Evolutionary conservation across 129 eudicot species (phyloP).

Genomic region (Solidago caesia): DNA sequence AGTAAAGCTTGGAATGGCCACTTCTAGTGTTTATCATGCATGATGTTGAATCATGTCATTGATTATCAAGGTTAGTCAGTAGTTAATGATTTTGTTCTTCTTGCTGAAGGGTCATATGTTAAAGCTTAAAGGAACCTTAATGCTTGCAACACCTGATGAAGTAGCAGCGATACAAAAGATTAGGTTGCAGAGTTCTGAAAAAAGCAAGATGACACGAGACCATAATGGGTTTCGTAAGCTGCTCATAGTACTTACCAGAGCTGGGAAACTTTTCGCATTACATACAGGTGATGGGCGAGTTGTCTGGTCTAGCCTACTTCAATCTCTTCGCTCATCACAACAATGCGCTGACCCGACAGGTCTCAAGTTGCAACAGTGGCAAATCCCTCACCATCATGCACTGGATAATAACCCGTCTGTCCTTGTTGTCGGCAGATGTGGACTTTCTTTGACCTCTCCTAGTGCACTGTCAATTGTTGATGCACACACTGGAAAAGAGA

Average conservation of each 20-base stretch:
- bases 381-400: conserved; percentile 95
- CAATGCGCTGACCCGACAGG: conserved; percentile 60
- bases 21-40: too few species aligned
- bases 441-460: conserved; percentile 49
- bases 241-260: conserved; percentile 81
- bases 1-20: too few species aligned
- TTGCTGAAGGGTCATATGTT: conserved; percentile 79
- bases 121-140: conserved; percentile 94
- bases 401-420: conserved; percentile 88
- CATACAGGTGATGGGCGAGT: conserved; percentile 97
- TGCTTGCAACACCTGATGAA: conserved; percentile 95
- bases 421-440: conserved; percentile 86
- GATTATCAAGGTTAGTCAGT: neutral
- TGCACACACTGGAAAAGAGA: conserved; percentile 74
- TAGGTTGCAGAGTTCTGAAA: conserved; percentile 75
- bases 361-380: conserved; percentile 77
- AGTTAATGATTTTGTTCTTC: conserved; percentile 3
- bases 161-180: conserved; percentile 70
- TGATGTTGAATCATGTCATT: too few species aligned
- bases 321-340: conserved; percentile 62
- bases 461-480: conserved; percentile 76
- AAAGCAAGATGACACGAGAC: conserved; percentile 94
- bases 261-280: conserved; percentile 85
- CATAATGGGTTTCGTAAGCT: conserved; percentile 91
- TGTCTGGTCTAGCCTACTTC: conserved; percentile 80